Percentiles rank a stretch among this genome's conserved stretches.
Evolutionary conservation across 2,329 filamentous ascomycete species (phyloP).

Genomic region (Neospermospora avenae): DNA sequence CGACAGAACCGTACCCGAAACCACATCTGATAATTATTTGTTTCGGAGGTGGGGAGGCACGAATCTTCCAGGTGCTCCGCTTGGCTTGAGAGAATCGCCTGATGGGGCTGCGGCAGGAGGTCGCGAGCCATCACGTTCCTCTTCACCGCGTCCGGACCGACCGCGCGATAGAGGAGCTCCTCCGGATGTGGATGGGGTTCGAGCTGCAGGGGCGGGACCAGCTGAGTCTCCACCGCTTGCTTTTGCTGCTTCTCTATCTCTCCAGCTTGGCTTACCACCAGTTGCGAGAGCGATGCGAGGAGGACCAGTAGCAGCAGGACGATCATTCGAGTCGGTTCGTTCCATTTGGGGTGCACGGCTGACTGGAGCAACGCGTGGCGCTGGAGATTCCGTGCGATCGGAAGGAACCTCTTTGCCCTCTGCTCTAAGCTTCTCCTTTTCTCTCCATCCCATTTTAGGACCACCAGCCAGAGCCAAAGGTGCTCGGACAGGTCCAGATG

Average conservation of each 20-base stretch:
- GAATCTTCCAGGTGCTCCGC: constrained; percentile 56
- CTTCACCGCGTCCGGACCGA: constrained; percentile 43
- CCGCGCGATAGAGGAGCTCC: constrained; percentile 44
- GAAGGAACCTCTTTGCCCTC: constrained; percentile 34
- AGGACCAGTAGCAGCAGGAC: constrained; percentile 43
- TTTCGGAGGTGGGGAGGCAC: constrained; percentile 49
- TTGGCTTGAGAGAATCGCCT: constrained; percentile 49
- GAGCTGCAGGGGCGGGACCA: constrained; percentile 29
- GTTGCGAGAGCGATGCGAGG: constrained; percentile 54
- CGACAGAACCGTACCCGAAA: neutral
- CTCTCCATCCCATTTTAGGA: constrained; percentile 69
- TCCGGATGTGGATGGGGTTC: constrained; percentile 34
- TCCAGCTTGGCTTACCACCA: constrained; percentile 52
- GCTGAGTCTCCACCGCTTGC: constrained; percentile 32
- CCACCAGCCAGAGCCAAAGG: constrained; percentile 58
- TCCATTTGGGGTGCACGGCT: constrained; percentile 35
- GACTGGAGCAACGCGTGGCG: constrained; percentile 27
- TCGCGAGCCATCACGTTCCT: constrained; percentile 39
- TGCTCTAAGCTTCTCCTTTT: constrained; percentile 58
- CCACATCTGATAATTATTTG: constrained; percentile 19
- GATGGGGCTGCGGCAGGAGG: constrained; percentile 36
- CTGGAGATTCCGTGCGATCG: constrained; percentile 28
- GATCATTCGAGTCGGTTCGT: constrained; percentile 42
- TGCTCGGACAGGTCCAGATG: constrained; percentile 47
- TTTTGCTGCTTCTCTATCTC: constrained; percentile 56